These are phyloP conservation scores for Xanthoconium stramineum DNA, from an alignment of 768 basidiomycete species.

Conservation along the genomic window DNA sequence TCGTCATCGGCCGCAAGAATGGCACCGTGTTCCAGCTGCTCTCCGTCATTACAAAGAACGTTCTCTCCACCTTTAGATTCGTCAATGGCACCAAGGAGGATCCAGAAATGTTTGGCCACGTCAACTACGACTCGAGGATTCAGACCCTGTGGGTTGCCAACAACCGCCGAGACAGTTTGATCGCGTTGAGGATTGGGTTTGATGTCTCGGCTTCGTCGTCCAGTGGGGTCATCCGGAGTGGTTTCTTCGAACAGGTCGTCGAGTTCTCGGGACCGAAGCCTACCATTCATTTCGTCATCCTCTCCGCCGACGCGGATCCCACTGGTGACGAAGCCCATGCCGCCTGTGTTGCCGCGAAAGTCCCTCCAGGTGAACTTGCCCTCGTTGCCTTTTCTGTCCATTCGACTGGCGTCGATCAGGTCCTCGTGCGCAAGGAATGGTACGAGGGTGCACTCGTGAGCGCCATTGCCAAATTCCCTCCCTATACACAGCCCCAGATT, in stretches of 20 bases:
- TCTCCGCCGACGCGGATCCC: conserved; percentile 81
- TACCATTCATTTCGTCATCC: conserved; percentile 86
- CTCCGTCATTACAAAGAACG: conserved; percentile 66
- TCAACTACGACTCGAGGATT: conserved; percentile 80
- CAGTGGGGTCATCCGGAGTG: conserved; percentile 60
- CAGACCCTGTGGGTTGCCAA: conserved; percentile 89
- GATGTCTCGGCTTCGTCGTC: conserved; percentile 54
- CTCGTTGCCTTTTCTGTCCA: conserved; percentile 89
- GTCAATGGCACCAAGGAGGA: conserved; percentile 68
- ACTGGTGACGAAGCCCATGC: conserved; percentile 80
- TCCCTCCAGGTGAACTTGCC: conserved; percentile 71
- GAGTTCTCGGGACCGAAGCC: conserved; percentile 83
- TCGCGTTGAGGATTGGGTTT: conserved; percentile 73
- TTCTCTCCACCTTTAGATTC: conserved; percentile 79
- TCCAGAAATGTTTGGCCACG: conserved; percentile 84
- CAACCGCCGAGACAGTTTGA: conserved; percentile 77
- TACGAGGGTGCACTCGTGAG: conserved; percentile 63
- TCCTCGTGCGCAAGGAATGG: conserved; percentile 84
- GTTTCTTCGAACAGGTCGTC: conserved; percentile 75
- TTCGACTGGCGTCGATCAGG: conserved; percentile 84
- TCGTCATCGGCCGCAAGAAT: conserved; percentile 79
- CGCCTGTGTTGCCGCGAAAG: conserved; percentile 79
- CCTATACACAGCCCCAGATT: conserved; percentile 35
- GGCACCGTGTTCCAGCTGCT: conserved; percentile 84
- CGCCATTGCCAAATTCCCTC: conserved; percentile 62